phyloP scores from a whole-genome alignment of 2,329 filamentous ascomycete genomes.

The Colletotrichum abscissum region DNA sequence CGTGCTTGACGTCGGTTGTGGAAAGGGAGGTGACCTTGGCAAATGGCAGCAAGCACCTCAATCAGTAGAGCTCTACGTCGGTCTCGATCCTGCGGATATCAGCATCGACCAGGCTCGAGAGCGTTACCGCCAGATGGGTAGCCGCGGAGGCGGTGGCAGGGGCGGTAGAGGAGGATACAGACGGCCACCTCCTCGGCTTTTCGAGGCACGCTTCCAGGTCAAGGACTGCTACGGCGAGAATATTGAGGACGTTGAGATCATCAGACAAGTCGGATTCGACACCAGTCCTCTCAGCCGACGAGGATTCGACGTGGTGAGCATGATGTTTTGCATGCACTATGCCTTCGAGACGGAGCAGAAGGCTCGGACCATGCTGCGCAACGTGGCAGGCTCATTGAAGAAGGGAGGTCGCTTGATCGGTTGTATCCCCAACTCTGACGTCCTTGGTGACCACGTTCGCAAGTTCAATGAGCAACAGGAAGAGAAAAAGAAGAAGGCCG shows the following conservation, averaged over 20 bases:
- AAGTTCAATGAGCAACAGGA: constrained; percentile 74
- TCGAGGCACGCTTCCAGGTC: constrained; percentile 87
- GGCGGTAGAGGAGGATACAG: constrained; percentile 64
- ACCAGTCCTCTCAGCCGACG: constrained; percentile 76
- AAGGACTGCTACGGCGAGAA: constrained; percentile 94
- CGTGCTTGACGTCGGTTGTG: constrained; percentile 94
- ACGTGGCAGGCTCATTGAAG: constrained; percentile 89
- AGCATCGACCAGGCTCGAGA: constrained; percentile 92
- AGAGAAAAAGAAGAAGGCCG: constrained; percentile 51
- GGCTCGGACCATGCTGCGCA: constrained; percentile 90
- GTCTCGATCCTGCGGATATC: constrained; percentile 91
- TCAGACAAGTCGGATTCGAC: constrained; percentile 90
- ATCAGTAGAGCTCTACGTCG: constrained; percentile 90
- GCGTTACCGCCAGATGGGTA: constrained; percentile 80
- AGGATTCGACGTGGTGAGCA: constrained; percentile 95
- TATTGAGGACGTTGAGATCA: constrained; percentile 82
- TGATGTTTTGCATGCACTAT: constrained; percentile 99
- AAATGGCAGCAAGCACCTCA: constrained; percentile 98
- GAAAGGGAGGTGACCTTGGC: constrained; percentile 93
- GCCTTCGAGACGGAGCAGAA: constrained; percentile 94
- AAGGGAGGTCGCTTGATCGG: constrained; percentile 96
- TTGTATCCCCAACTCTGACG: constrained; percentile 96
- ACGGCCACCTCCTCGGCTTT: constrained; percentile 68
- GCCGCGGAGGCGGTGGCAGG: constrained; percentile 66
- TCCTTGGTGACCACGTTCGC: constrained; percentile 83